Evolutionary conservation across 2,329 filamentous ascomycete species (phyloP), one percentile per base, ranked within the genome.

Genomic region (Juglanconis oblonga): DNA sequence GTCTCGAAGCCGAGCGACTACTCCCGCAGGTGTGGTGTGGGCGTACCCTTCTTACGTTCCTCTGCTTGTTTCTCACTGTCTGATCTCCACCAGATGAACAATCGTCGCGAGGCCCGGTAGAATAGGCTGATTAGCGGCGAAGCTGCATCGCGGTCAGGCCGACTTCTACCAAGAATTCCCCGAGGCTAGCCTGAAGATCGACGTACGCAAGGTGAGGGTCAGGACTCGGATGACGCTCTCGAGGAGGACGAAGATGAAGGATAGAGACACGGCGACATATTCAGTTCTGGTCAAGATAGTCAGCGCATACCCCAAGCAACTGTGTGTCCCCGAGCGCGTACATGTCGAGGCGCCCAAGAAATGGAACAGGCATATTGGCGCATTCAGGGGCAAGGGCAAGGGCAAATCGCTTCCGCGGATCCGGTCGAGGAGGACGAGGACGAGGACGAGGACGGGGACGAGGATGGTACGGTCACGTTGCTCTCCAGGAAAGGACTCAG

Each of bases 181-280:
- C 24, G 24, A 24, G 24, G 24, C 24, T 24, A 24, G 24, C 24
- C 24, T 45, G 48, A 53, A 55, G 55, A 56, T 48, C 54, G 36
- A 77, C 88, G 72, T 78, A 93, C 90, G 95, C 47, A 99, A 83
- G 40, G 91, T 91, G 63, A 97, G 84, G 1, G 95, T 98, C 64
- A 97, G 85, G 61, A 96, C 80, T 68, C 94, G 87, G 68, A 97
- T 89, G 62, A 96, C 70, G 59, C 87, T 87, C 74, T 99, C 95
- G 66, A 97, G 81, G 51, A 86, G 82, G 61, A 98, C 88, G 42
- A 99, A 84, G 55, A 91, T 69, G 69, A 98, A 90, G 7, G 94
- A 98, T 58, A 87, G 87, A 51, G 95, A 76, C 48, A 99, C 85
- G 44, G 93, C 92, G 64, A 96, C 76, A 77, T 98, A 98, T 78